Evolutionary conservation across 1,139 yeast genomes (phyloP).

Genomic region (Yamadazyma triangularis): DNA sequence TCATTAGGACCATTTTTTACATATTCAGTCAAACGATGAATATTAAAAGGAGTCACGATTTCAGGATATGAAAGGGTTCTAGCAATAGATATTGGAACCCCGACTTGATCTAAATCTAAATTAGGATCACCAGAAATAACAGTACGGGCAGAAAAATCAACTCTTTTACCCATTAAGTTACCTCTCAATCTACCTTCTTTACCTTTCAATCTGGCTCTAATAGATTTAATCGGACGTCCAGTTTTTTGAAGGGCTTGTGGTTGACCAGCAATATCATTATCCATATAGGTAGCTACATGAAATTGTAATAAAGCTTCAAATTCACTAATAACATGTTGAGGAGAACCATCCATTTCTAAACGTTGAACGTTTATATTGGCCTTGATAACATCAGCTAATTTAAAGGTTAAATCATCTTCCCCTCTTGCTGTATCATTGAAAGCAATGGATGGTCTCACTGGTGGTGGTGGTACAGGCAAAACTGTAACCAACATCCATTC

Average conservation of each 20-base stretch:
- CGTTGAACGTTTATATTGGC: constrained; percentile 96
- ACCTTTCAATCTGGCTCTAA: constrained; percentile 98
- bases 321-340: constrained; percentile 96
- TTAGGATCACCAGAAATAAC: constrained; percentile 99
- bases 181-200: constrained; percentile 99
- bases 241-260: constrained; percentile 98
- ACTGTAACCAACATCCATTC: constrained; percentile 98
- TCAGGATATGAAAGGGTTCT: constrained; percentile 95
- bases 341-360: constrained; percentile 97
- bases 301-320: constrained; percentile 93
- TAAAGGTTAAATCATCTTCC: constrained; percentile 97
- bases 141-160: constrained; percentile 97
- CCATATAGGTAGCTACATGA: constrained; percentile 99
- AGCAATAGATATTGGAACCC: constrained; percentile 96
- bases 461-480: constrained; percentile 99
- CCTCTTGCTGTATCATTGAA: constrained; percentile 99
- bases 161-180: constrained; percentile 99
- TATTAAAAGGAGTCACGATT: constrained; percentile 95
- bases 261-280: constrained; percentile 99
- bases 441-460: constrained; percentile 97
- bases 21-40: constrained; percentile 83
- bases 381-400: constrained; percentile 92
- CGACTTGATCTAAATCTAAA: constrained; percentile 94
- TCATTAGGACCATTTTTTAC: constrained; percentile 98
- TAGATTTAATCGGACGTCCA: constrained; percentile 97